Evolutionary conservation across 768 basidiomycete genomes (phyloP).

Genomic region (Leucosporidium creatinivorum): DNA sequence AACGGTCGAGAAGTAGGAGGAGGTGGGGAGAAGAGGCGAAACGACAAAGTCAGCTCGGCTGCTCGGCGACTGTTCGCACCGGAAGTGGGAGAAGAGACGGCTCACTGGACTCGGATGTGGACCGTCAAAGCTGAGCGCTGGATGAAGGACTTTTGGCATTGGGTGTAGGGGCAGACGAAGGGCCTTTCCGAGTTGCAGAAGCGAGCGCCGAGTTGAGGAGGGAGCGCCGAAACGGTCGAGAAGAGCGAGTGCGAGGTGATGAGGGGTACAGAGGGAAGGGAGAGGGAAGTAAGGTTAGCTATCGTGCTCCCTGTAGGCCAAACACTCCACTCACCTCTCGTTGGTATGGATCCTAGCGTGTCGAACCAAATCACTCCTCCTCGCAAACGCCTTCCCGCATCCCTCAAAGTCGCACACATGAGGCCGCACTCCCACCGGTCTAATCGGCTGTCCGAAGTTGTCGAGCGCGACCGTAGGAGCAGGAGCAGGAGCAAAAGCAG

Average conservation of each 20-base stretch:
- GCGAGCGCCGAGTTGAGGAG: no score
- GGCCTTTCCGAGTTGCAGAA: constrained; percentile 33
- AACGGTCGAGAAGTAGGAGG: background rate
- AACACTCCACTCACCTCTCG: constrained; percentile 46
- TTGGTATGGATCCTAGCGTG: constrained; percentile 46
- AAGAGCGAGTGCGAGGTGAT: no score
- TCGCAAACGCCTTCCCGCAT: constrained; percentile 37
- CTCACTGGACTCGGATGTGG: constrained; percentile 70
- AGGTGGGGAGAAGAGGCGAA: background rate
- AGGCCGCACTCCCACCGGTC: background rate
- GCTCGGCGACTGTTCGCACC: background rate
- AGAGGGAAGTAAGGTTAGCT: no score
- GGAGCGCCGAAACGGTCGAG: no score
- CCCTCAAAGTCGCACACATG: background rate
- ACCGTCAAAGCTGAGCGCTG: constrained; percentile 83
- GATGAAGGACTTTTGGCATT: constrained; percentile 36
- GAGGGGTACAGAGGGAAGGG: no score
- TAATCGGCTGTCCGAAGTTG: background rate
- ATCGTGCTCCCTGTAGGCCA: no score
- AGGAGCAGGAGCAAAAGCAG: background rate
- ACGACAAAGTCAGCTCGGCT: background rate
- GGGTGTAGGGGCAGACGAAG: constrained; percentile 38
- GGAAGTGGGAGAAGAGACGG: background rate
- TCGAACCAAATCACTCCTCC: constrained; percentile 44
- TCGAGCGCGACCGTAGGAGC: no score